Conservation (phyloP, 1,139 yeast species). For the Hemisphaericaspora lyxosophila region DNA sequence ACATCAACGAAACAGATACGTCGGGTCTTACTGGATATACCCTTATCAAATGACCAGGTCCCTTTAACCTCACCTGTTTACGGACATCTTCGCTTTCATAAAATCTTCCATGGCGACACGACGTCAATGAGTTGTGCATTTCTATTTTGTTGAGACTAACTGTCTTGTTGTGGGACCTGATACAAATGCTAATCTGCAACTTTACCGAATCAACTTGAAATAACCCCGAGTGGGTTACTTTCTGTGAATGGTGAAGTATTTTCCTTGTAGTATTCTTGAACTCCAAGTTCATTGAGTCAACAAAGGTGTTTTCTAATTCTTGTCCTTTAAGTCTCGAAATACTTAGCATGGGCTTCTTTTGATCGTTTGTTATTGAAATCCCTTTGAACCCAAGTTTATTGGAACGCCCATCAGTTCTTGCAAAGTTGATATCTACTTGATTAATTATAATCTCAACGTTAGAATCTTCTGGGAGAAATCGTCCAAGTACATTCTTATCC, state of each 20-base stretch:
- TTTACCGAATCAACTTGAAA: conserved; percentile 21
- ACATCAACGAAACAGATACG: conserved; percentile 13
- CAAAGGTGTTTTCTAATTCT: conserved; percentile 13
- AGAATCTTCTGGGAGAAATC: conserved; percentile 13
- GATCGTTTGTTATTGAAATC: conserved; percentile 13
- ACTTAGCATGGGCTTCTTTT: conserved; percentile 2
- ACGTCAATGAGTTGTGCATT: conserved; percentile 8
- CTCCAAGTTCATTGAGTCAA: conserved; percentile 11
- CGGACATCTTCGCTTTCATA: conserved; percentile 2
- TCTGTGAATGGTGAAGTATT: conserved; percentile 26
- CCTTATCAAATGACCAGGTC: conserved; percentile 12
- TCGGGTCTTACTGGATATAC: conserved; percentile 26
- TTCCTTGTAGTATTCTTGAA: conserved; percentile 8
- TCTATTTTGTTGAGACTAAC: conserved; percentile 15
- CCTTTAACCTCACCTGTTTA: conserved; percentile 7
- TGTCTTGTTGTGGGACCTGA: conserved; percentile 6
- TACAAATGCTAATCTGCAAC: conserved; percentile 13
- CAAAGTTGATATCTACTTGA: conserved; percentile 14
- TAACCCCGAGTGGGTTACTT: conserved; percentile 24
- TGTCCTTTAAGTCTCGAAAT: conserved; percentile 9
- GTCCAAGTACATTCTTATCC: conserved; percentile 12
- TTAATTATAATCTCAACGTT: conserved; percentile 14
- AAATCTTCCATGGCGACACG: conserved; percentile 4
- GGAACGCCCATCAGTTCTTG: conserved; percentile 7
- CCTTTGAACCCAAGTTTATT: conserved; percentile 12